These are phyloP conservation scores for Cercospora sp. DNA, from an alignment of 2,329 filamentous ascomycete genomes.

Conservation along the genomic window DNA sequence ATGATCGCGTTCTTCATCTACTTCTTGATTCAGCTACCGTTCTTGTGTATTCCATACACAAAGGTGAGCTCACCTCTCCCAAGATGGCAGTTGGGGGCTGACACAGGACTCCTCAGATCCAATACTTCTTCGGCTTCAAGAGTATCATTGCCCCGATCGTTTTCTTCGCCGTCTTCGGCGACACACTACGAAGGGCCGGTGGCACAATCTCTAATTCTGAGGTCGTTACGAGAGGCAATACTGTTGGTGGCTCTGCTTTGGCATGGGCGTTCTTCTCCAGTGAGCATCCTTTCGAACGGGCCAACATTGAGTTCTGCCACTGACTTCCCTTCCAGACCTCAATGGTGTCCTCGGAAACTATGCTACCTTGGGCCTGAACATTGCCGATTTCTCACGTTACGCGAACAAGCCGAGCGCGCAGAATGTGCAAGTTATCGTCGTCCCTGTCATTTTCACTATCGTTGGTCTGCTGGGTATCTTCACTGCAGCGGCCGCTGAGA, in stretches of 20 bases:
- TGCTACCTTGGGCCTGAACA: conserved; percentile 40
- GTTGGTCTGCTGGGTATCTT: conserved; percentile 52
- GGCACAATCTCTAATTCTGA: conserved; percentile 35
- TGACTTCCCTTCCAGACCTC: conserved; percentile 33
- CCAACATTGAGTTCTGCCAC: conserved; percentile 17
- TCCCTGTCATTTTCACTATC: conserved; percentile 54
- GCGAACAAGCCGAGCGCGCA: conserved; percentile 35
- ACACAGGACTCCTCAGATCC: conserved; percentile 16
- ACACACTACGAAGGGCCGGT: conserved; percentile 36
- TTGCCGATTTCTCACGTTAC: conserved; percentile 40
- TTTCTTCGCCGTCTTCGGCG: conserved; percentile 37
- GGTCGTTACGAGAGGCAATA: conserved; percentile 37
- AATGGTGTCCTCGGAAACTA: conserved; percentile 37
- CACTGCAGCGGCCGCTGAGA: conserved; percentile 56
- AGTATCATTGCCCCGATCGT: conserved; percentile 41
- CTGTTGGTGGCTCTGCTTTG: conserved; percentile 33
- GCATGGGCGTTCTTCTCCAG: conserved; percentile 35
- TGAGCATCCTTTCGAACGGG: neutral
- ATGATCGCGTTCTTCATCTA: conserved; percentile 60
- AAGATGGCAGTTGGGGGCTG: neutral
- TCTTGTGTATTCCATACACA: conserved; percentile 57
- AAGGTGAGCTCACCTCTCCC: conserved; percentile 24
- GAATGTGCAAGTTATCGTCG: conserved; percentile 40
- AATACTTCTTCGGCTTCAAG: conserved; percentile 45
- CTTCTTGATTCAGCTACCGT: conserved; percentile 55